Percentiles rank a stretch among this genome's conserved stretches.
phyloP scores from a whole-genome alignment of 208 protist species.

The Lotmaria passim region DNA sequence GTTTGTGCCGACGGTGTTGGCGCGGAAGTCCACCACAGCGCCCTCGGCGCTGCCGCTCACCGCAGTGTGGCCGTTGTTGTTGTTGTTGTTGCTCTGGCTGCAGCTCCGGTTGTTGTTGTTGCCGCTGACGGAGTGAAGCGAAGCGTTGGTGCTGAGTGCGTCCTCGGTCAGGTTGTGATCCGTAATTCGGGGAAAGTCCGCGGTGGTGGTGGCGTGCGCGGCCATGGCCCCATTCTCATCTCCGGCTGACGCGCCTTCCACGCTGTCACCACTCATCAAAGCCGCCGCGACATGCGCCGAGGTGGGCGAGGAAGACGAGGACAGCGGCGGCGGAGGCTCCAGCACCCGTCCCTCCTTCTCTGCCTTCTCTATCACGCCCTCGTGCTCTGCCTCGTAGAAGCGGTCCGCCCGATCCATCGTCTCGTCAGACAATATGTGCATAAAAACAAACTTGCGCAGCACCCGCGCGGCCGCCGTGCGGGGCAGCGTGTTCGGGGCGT shows the following conservation, averaged over 20 bases:
- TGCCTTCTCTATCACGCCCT: constrained; percentile 20
- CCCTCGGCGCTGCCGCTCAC: not conserved
- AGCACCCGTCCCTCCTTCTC: constrained; percentile 13
- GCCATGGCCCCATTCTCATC: not conserved
- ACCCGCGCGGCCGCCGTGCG: constrained; percentile 40
- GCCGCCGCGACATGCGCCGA: not conserved
- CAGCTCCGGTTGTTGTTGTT: constrained; percentile 4
- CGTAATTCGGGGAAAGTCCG: constrained; percentile 22
- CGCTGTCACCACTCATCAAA: no score
- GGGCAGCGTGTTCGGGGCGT: constrained; percentile 19
- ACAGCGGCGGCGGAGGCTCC: not conserved
- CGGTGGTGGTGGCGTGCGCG: not conserved
- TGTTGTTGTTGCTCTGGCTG: constrained; percentile 4
- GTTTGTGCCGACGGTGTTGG: not conserved
- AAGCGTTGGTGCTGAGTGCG: constrained; percentile 18
- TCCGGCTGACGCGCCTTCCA: no score
- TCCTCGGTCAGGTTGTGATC: constrained; percentile 25
- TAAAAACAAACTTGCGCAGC: constrained; percentile 43
- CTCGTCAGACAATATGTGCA: constrained; percentile 64
- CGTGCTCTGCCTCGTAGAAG: constrained; percentile 24
- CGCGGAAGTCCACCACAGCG: constrained; percentile 13
- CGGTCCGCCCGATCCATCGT: constrained; percentile 35
- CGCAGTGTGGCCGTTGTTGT: not conserved
- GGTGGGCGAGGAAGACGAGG: not conserved
- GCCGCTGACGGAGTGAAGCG: constrained; percentile 16